Base-by-base conservation (phyloP, 2,329 filamentous ascomycete genomes). In the Botrytis medusae region DNA sequence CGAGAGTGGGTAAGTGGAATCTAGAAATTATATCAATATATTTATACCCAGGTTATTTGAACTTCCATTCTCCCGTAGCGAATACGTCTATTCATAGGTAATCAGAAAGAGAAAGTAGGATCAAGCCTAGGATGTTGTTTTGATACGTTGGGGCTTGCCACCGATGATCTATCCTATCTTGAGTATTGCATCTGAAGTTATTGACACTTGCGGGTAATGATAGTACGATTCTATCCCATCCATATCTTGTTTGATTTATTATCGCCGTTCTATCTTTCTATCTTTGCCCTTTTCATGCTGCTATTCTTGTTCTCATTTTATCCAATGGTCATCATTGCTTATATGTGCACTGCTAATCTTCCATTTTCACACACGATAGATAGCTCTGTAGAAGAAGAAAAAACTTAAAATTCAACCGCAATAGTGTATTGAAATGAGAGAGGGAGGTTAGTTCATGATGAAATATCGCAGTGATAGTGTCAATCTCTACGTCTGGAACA, bases 231-330 rank as follows among this genome's bases (percentile, higher is more conserved):
- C 2, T 5, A 1, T 51, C 14, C 4, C 46, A 14, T 10, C 10
- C 4, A 6, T 14, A 51, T 14, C 14, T n/a, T 51, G 4, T 5
- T 51, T n/a, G 4, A 4, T n/a, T n/a, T 0, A n/a, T 0, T 12
- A 14, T 51, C n/a, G 25, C 25, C 1, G 6, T 51, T 51, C 8
- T 42, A 14, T 42, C 10, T 42, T 14, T 42, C 12, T 14, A 14
- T 14, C 40, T 42, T 12, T 42, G 10, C n/a, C 14, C 6, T 14
- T 48, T 0, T 22, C 46, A 9, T 51, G n/a, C 22, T 25, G 37
- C 9, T 10, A 4, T 1, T 4, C 14, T 51, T 10, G 12, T 25
- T 12, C 42, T 6, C 42, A 20, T 20, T 44, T 20, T 44, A 5
- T 44, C 40, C 42, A 16, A 44, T n/a, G 10, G 4, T 4, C 4